Evolutionary conservation across 2,329 filamentous ascomycete species (phyloP), one percentile per base, ranked within the genome.

Genomic region (Ampelomyces quisqualis): DNA sequence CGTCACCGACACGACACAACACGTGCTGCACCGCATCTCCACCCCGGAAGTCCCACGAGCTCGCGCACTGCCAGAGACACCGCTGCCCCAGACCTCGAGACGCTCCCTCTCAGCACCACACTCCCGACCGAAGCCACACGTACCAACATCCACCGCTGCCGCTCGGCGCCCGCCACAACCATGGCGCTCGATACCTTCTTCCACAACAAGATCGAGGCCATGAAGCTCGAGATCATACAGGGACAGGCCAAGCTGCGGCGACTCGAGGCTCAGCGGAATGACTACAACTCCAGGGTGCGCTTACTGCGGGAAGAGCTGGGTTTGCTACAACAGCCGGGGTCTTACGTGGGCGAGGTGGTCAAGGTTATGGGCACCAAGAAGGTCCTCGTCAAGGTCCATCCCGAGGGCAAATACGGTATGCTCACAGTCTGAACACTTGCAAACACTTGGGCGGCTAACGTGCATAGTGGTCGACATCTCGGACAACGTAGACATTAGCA

Each of bases 301-400:
- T 78, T 98, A 72, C 75, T 98, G 64, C 81, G 93, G 60, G 93
- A 98, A 75, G 93, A 98, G 77, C 81, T 98, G 15, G 93, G 93
- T 38, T 77, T 98, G 62, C 77, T 98, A 53, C 93, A 98, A 73
- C 93, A 98, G 71, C 93, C 93, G 3, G 93, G 93, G 27, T 97
- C 91, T 14, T 98, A 98, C 67, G 93, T 98, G 22, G 93, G 93
- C 45, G 93, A 98, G 74, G 93, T 98, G n/a, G 93, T 98, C 67
- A 98, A 97, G 79, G 93, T 97, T 43, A 98, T 98, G 93, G 85
- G 91, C 67, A 98, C 93, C 41, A 98, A 98, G 77, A 97, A 98
- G 78, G 90, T 98, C 36, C 78, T 98, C 44, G 93, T 98, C 59
- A 98, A 98, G 76, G 93, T 98, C 61, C 93, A 98, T 72, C 93